A percentile compares a stretch with the other conserved stretches of the same genome.
Evolutionary conservation across 768 basidiomycete species (phyloP).

Genomic region (Omphalotus guepiniiformis): DNA sequence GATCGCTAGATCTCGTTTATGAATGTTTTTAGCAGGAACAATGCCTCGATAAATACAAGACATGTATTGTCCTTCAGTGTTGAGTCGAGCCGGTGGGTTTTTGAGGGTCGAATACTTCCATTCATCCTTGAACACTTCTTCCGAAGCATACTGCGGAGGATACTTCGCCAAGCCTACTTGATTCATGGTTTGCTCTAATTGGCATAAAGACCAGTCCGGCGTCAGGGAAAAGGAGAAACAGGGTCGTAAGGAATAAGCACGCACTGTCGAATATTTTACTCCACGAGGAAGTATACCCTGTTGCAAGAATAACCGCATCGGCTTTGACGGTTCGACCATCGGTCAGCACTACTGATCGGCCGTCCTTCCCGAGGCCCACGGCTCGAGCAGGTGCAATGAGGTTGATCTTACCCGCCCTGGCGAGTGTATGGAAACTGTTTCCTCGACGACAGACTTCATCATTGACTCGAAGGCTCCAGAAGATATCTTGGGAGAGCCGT

Average conservation of each 20-base stretch:
- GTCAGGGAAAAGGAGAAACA: not conserved
- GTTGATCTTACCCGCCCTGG: constrained; percentile 43
- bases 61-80: constrained; percentile 36
- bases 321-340: constrained; percentile 40
- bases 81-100: constrained; percentile 34
- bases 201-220: not conserved
- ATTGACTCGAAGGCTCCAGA: constrained; percentile 11
- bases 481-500: constrained; percentile 18
- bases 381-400: constrained; percentile 43
- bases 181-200: constrained; percentile 24
- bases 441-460: constrained; percentile 23
- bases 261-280: constrained; percentile 28
- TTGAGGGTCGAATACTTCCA: constrained; percentile 39
- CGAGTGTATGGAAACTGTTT: constrained; percentile 48
- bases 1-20: constrained; percentile 54
- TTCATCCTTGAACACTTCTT: constrained; percentile 10
- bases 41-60: constrained; percentile 58
- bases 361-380: constrained; percentile 30
- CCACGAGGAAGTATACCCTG: constrained; percentile 63
- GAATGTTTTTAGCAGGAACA: constrained; percentile 57
- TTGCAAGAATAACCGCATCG: constrained; percentile 48
- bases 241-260: not conserved
- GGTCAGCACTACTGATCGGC: constrained; percentile 34
- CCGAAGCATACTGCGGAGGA: constrained; percentile 7
- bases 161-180: constrained; percentile 13